A percentile compares a stretch with the other conserved stretches of the same genome.
phyloP scores from a whole-genome alignment of 78 protist species.

The Protostelium mycophagum region DNA sequence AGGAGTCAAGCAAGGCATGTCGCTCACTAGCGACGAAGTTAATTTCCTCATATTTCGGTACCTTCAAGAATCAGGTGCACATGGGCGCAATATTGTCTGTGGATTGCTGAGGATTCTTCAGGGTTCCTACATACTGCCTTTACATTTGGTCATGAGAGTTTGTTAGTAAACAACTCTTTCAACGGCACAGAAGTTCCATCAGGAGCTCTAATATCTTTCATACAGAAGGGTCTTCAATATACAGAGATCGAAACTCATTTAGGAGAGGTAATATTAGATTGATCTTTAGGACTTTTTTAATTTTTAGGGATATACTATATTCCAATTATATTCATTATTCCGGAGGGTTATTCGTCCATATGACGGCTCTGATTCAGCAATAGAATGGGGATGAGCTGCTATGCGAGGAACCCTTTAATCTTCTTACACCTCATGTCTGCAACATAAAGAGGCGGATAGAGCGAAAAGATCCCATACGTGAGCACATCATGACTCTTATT shows the following conservation, averaged over 20 bases:
- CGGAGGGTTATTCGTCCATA: no score
- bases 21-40: constrained; percentile 79
- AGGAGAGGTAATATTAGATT: not conserved
- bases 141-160: constrained; percentile 81
- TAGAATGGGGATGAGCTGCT: constrained; percentile 70
- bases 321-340: not conserved
- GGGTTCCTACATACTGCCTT: constrained; percentile 94
- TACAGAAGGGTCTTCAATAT: constrained; percentile 93
- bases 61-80: constrained; percentile 84
- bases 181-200: constrained; percentile 75
- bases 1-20: no score
- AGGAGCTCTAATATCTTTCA: constrained; percentile 77
- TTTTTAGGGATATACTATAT: not conserved
- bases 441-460: constrained; percentile 17
- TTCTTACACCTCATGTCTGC: constrained; percentile 40
- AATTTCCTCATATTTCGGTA: constrained; percentile 87
- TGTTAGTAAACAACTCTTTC: constrained; percentile 46
- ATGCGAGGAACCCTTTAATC: constrained; percentile 65
- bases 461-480: not conserved
- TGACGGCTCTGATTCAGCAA: no score
- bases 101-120: not conserved
- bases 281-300: no score
- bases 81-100: not conserved
- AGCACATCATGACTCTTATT: not conserved
- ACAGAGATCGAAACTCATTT: constrained; percentile 87